Percentiles rank a stretch among this genome's conserved stretches.
phyloP scores from a whole-genome alignment of 306 rosid species.

The Sicyos edulis region DNA sequence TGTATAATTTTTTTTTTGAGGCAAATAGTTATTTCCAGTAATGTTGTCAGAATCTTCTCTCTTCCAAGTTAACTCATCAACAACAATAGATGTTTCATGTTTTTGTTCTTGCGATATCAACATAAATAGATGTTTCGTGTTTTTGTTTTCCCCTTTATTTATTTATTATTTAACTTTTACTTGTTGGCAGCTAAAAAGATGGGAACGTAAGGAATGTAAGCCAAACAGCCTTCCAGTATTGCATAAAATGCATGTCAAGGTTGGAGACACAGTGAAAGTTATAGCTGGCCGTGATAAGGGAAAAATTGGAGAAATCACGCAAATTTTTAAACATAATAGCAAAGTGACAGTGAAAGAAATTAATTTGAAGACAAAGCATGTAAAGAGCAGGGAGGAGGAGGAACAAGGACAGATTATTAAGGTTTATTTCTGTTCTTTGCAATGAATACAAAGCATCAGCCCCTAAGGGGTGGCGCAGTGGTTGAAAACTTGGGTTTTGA shows the following conservation, averaged over 20 bases:
- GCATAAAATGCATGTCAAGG: constrained; percentile 85
- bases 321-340: constrained; percentile 74
- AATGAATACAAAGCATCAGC: neutral
- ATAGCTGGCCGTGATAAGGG: constrained; percentile 91
- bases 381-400: constrained; percentile 78
- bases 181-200: constrained; percentile 57
- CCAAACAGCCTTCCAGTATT: constrained; percentile 82
- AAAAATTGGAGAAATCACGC: constrained; percentile 65
- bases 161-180: neutral
- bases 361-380: constrained; percentile 87
- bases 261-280: constrained; percentile 83
- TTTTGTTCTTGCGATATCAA: constrained; percentile 13
- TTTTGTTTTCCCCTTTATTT: neutral
- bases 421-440: constrained; percentile 42
- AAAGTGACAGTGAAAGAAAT: constrained; percentile 55
- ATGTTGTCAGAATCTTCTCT: too few relatives aligned
- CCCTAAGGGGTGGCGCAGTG: too few relatives aligned
- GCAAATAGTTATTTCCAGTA: too few relatives aligned
- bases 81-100: constrained; percentile 3
- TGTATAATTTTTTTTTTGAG: too few relatives aligned
- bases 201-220: constrained; percentile 94
- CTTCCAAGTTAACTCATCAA: neutral
- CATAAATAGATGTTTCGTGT: constrained; percentile 6
- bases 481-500: too few relatives aligned
- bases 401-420: constrained; percentile 78